Conservation (phyloP, 2,329 filamentous ascomycete genomes). For the Diplodia sapinea region DNA sequence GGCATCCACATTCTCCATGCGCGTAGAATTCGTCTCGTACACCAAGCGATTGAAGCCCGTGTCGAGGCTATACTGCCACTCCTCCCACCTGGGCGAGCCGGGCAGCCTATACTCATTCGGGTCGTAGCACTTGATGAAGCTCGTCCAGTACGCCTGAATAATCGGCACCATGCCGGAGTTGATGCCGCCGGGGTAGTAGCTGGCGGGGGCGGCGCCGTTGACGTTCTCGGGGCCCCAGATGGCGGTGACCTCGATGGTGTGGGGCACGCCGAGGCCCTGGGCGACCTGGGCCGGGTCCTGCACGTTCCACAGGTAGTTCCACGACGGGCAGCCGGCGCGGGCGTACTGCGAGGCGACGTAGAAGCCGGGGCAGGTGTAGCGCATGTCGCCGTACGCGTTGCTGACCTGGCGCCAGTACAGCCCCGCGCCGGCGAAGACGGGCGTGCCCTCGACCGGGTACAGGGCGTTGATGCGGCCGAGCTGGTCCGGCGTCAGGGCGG, state of each 20-base stretch:
- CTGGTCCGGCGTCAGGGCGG: constrained; percentile 58
- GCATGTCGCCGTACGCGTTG: constrained; percentile 67
- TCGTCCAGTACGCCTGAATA: constrained; percentile 75
- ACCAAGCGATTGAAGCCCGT: constrained; percentile 42
- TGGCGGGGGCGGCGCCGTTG: constrained; percentile 56
- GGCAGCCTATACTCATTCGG: constrained; percentile 63
- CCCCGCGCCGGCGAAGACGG: constrained; percentile 55
- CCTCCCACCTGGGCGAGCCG: constrained; percentile 60
- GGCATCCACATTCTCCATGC: constrained; percentile 46
- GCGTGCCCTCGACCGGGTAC: constrained; percentile 58
- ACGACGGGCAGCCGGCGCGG: constrained; percentile 54
- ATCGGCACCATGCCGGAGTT: constrained; percentile 66
- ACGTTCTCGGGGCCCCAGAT: constrained; percentile 70
- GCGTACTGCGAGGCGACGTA: constrained; percentile 56
- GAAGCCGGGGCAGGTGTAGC: constrained; percentile 69
- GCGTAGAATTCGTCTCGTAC: constrained; percentile 48
- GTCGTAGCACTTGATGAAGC: constrained; percentile 70
- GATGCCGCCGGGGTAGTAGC: constrained; percentile 58
- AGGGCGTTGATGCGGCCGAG: constrained; percentile 59
- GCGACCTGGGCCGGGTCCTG: constrained; percentile 61
- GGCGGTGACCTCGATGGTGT: constrained; percentile 69
- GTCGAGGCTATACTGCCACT: constrained; percentile 44
- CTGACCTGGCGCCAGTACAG: constrained; percentile 65
- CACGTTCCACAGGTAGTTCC: constrained; percentile 74
- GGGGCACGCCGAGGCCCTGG: constrained; percentile 67